These are phyloP conservation scores for Rhodotorula diobovata DNA, from an alignment of 768 basidiomycete genomes.

Conservation along the genomic window DNA sequence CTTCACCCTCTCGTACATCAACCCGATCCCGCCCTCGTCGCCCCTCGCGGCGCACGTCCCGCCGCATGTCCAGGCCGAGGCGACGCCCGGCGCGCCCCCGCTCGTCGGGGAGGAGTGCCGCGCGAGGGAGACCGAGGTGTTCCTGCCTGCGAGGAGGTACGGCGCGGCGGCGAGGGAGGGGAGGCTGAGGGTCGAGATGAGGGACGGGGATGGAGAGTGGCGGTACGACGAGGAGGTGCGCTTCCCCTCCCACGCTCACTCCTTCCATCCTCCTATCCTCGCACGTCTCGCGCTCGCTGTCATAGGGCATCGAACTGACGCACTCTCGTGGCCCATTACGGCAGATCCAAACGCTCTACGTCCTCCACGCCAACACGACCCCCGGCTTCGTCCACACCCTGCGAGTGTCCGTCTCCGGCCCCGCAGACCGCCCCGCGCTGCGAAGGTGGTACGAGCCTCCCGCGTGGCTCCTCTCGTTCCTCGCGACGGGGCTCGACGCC, in stretches of 20 bases:
- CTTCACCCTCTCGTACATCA: conserved; percentile 54
- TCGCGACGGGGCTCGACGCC: conserved; percentile 10
- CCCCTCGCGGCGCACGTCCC: conserved; percentile 15
- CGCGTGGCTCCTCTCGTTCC: background rate
- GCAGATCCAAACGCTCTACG: conserved; percentile 69
- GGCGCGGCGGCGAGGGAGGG: conserved; percentile 46
- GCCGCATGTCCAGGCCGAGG: conserved; percentile 8
- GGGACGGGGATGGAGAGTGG: conserved; percentile 55
- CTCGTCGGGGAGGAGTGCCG: conserved; percentile 47
- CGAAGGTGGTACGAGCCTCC: conserved; percentile 28
- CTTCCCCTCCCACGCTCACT: too few relatives aligned
- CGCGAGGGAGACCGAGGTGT: conserved; percentile 72
- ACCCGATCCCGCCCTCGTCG: conserved; percentile 52
- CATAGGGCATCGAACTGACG: too few relatives aligned
- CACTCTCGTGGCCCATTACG: background rate
- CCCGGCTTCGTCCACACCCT: conserved; percentile 36
- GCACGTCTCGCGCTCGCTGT: too few relatives aligned
- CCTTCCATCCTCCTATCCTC: too few relatives aligned
- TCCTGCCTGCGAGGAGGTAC: conserved; percentile 60
- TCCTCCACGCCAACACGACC: conserved; percentile 49
- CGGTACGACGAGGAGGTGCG: conserved; percentile 56
- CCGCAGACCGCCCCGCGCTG: conserved; percentile 10
- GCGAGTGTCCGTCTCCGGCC: conserved; percentile 20
- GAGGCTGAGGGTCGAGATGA: conserved; percentile 58
- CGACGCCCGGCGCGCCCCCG: conserved; percentile 50